Evolutionary conservation across 345 rosid genomes (phyloP).

Genomic region (Trapa bicornis): DNA sequence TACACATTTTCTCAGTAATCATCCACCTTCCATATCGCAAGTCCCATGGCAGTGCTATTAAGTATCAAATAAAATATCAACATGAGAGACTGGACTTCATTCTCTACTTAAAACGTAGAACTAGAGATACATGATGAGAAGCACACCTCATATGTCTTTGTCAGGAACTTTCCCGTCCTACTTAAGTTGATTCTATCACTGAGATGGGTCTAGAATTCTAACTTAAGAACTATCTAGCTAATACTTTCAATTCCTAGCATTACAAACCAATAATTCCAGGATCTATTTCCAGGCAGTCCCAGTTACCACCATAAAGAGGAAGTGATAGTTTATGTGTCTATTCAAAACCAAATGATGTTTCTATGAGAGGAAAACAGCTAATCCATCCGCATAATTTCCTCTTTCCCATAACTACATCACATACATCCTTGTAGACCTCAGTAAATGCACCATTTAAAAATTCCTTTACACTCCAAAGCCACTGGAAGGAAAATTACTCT

Average conservation of each 20-base stretch:
- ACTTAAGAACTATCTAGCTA: no score
- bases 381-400: background rate
- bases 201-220: no score
- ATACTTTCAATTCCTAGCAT: no score
- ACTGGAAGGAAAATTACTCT: background rate
- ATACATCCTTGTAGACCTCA: background rate
- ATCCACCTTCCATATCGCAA: background rate
- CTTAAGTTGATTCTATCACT: no score
- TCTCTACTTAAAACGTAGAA: no score
- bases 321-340: background rate
- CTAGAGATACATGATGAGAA: background rate
- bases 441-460: background rate
- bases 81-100: no score
- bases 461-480: background rate
- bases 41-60: background rate
- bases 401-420: background rate
- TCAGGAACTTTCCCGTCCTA: no score
- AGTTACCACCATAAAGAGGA: background rate
- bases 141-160: no score
- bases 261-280: background rate
- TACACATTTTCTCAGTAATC: background rate
- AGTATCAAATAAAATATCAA: background rate
- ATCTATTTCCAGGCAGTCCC: background rate
- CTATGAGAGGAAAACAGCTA: background rate
- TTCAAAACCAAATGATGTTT: background rate